These are phyloP conservation scores for Solanum piurae DNA, from an alignment of 257 asterid genomes.

Conservation along the genomic window DNA sequence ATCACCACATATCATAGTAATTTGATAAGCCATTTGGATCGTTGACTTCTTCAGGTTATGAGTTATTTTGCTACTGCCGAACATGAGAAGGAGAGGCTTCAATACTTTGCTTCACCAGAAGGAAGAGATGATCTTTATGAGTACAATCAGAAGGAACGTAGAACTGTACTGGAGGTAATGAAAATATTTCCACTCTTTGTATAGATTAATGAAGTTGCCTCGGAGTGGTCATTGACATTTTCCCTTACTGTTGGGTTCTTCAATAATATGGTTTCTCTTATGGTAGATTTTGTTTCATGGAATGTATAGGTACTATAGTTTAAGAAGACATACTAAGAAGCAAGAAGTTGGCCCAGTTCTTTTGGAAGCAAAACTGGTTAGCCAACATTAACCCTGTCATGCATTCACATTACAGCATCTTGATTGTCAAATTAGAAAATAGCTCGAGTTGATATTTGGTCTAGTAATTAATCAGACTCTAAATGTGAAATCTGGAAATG, in stretches of 20 bases:
- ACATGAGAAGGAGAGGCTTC: conserved; percentile 94
- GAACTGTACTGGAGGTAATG: conserved; percentile 89
- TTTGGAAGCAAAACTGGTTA: background rate
- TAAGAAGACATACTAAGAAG: background rate
- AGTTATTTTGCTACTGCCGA: conserved; percentile 77
- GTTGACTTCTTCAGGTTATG: conserved; percentile 52
- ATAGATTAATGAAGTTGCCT: background rate
- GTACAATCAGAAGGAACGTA: conserved; percentile 85
- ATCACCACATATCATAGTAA: background rate
- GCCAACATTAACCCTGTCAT: background rate
- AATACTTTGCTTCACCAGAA: conserved; percentile 81
- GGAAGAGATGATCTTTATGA: conserved; percentile 97
- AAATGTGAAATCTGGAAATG: background rate
- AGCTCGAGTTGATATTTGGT: background rate
- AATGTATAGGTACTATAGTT: conserved; percentile 2
- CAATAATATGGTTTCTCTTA: background rate
- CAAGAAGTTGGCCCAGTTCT: conserved; percentile 5
- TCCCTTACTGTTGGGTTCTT: background rate
- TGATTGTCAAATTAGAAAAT: background rate
- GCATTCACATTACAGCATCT: background rate
- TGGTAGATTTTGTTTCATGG: background rate
- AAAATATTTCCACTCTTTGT: background rate
- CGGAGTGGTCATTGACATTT: background rate
- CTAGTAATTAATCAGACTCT: background rate
- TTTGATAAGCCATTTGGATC: background rate